These are phyloP conservation scores for Globisporangium rhizosaccharum DNA, from an alignment of 352 stramenopile genomes.

Conservation along the genomic window DNA sequence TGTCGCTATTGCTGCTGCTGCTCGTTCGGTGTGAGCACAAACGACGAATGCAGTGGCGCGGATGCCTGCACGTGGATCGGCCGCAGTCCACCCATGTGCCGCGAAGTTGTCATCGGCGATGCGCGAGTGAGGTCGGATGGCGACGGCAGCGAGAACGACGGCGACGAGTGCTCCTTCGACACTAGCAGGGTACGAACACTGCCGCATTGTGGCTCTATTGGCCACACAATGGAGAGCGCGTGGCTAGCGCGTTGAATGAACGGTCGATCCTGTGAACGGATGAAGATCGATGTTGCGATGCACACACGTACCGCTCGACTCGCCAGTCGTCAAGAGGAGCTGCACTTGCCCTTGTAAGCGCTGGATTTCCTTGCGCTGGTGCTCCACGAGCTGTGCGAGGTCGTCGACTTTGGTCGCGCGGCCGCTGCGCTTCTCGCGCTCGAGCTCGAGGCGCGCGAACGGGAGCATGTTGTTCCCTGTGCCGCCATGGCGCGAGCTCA, in stretches of 20 bases:
- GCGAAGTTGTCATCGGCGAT: constrained; percentile 2
- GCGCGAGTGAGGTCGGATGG: background rate
- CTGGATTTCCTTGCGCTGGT: constrained; percentile 68
- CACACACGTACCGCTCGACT: constrained; percentile 5
- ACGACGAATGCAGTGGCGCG: constrained; percentile 36
- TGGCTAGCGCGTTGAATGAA: background rate
- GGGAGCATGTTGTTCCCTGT: constrained; percentile 26
- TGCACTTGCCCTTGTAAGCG: constrained; percentile 63
- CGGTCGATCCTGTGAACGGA: no score
- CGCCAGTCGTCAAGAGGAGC: constrained; percentile 41
- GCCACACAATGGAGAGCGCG: background rate
- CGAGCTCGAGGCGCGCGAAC: constrained; percentile 41
- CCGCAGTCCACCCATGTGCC: constrained; percentile 18
- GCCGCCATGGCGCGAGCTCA: constrained; percentile 8
- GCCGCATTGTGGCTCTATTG: background rate
- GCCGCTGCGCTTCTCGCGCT: constrained; percentile 21
- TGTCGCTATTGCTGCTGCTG: background rate
- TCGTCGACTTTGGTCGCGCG: constrained; percentile 31
- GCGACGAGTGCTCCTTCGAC: background rate
- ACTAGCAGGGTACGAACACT: background rate
- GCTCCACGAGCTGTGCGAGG: constrained; percentile 35
- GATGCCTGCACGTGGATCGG: constrained; percentile 12
- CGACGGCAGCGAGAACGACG: background rate
- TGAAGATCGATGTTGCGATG: background rate
- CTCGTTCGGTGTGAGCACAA: constrained; percentile 32